Conservation (phyloP, 116 monocot species). For the Phalaenopsis hybrid region DNA sequence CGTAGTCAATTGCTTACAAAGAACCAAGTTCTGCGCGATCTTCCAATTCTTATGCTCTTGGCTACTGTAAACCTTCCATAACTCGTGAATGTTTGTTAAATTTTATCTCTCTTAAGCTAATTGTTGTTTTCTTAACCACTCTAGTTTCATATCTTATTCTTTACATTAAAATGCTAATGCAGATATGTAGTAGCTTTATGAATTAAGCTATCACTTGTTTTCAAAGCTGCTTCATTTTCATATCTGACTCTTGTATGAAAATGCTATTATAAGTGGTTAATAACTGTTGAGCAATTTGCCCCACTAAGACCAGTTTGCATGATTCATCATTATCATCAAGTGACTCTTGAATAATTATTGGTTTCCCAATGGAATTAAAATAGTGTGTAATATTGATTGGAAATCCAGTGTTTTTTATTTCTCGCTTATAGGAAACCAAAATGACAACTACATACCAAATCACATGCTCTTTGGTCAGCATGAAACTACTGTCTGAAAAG, state of each 20-base stretch:
- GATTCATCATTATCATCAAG: too few species aligned
- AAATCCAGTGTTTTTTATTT: too few species aligned
- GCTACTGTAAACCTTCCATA: not conserved
- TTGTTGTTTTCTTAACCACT: not conserved
- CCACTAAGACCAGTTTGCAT: too few species aligned
- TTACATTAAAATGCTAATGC: too few species aligned
- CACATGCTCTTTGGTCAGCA: not conserved
- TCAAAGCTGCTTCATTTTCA: too few species aligned
- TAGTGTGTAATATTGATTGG: not conserved
- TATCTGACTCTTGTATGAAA: too few species aligned
- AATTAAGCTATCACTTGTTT: too few species aligned
- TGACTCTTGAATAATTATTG: not conserved
- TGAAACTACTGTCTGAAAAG: not conserved
- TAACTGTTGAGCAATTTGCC: too few species aligned
- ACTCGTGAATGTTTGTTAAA: not conserved
- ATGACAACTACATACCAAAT: not conserved
- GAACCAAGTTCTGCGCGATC: not conserved
- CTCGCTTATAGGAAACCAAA: too few species aligned
- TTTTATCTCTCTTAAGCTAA: not conserved
- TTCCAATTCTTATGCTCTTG: not conserved
- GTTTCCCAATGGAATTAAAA: not conserved
- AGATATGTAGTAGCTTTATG: too few species aligned
- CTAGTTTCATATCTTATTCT: not conserved
- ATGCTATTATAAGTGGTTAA: too few species aligned
- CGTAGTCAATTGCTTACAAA: not conserved